phyloP scores from a whole-genome alignment of 2,329 filamentous ascomycete species.

The Didymellaceae sp. region DNA sequence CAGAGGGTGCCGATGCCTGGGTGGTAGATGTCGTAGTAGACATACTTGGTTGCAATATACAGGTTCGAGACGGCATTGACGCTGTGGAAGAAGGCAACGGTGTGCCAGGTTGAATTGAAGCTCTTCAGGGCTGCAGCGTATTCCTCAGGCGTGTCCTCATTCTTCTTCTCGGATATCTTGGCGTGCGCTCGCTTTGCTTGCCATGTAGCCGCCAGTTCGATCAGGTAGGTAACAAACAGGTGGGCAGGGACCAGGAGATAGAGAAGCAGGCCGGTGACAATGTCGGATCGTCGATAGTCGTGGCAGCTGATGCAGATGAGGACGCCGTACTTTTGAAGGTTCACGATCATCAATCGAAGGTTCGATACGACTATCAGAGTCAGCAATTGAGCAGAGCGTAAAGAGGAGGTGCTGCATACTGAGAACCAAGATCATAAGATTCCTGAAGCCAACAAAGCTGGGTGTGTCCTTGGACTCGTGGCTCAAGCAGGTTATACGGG shows the following conservation, averaged over 20 bases:
- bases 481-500: conserved; percentile 80
- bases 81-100: conserved; percentile 80
- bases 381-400: conserved; percentile 22
- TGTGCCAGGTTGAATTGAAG: conserved; percentile 78
- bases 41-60: conserved; percentile 78
- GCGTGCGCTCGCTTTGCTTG: conserved; percentile 75
- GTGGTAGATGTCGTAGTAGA: conserved; percentile 92
- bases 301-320: conserved; percentile 91
- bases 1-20: conserved; percentile 90
- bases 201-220: conserved; percentile 82
- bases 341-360: conserved; percentile 92
- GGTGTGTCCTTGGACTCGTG: conserved; percentile 77
- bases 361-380: conserved; percentile 79
- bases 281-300: conserved; percentile 80
- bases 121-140: conserved; percentile 65
- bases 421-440: conserved; percentile 92
- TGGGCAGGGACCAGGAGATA: conserved; percentile 91
- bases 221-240: conserved; percentile 86
- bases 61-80: conserved; percentile 85
- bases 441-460: conserved; percentile 92
- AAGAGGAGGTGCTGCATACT: conserved; percentile 59
- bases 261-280: conserved; percentile 76
- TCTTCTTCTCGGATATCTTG: conserved; percentile 56
- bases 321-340: conserved; percentile 97
- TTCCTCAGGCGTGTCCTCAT: conserved; percentile 58